A percentile compares a stretch with the other conserved stretches of the same genome.
These are phyloP conservation scores for Hygrophoropsis aurantiaca DNA, from an alignment of 768 basidiomycete species.

Conservation along the genomic window DNA sequence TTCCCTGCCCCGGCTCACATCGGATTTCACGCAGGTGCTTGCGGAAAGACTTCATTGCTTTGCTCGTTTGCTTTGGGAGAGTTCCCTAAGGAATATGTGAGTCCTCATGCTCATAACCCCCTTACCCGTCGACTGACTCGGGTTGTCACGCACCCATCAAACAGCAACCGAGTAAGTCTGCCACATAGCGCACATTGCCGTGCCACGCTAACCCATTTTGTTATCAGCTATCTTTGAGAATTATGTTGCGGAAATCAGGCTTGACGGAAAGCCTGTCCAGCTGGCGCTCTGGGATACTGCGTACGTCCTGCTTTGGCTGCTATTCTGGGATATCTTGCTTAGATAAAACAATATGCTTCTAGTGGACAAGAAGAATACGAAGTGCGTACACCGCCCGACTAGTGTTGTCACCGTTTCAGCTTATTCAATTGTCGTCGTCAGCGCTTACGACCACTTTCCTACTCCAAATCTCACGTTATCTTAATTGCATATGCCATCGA, in stretches of 20 bases:
- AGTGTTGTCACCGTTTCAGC: background rate
- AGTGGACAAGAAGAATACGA: constrained; percentile 99
- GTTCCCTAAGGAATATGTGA: constrained; percentile 94
- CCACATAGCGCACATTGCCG: constrained; percentile 4
- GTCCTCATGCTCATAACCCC: constrained; percentile 31
- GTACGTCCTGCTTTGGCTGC: constrained; percentile 37
- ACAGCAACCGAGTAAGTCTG: constrained; percentile 48
- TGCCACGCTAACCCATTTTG: background rate
- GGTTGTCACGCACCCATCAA: background rate
- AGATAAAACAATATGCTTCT: constrained; percentile 18
- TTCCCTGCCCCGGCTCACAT: constrained; percentile 10
- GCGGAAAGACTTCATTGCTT: constrained; percentile 91
- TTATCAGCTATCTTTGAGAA: constrained; percentile 91
- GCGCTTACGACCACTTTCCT: constrained; percentile 94
- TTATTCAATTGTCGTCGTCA: constrained; percentile 28
- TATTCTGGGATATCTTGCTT: constrained; percentile 1
- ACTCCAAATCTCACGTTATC: constrained; percentile 98
- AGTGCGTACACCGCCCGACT: constrained; percentile 41
- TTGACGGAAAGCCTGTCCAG: constrained; percentile 97
- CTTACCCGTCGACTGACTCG: too few species aligned
- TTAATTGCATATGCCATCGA: constrained; percentile 97
- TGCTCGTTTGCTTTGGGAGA: constrained; percentile 93
- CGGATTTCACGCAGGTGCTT: constrained; percentile 63
- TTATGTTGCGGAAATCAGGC: constrained; percentile 96
- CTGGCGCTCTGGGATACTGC: constrained; percentile 99